These are phyloP conservation scores for Lactifluus hygrophoroides DNA, from an alignment of 768 basidiomycete species.

Conservation along the genomic window DNA sequence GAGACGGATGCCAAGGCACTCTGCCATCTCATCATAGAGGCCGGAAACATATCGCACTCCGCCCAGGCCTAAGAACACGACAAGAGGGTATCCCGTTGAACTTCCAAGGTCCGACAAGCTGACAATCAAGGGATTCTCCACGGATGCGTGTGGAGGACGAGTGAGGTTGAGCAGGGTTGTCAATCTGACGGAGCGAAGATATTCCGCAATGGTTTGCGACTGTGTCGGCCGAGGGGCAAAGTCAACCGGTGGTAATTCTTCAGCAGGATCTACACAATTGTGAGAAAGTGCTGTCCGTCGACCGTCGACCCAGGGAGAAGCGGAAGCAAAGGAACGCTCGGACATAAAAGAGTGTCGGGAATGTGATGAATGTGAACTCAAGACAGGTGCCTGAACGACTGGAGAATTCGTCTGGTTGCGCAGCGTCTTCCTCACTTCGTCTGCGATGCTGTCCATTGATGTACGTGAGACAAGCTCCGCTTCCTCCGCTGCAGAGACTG, in stretches of 20 bases:
- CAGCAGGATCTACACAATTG: constrained; percentile 20
- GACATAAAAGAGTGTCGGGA: constrained; percentile 21
- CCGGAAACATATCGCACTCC: constrained; percentile 94
- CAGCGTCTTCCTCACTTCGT: constrained; percentile 68
- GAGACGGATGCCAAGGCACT: constrained; percentile 73
- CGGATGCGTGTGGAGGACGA: constrained; percentile 70
- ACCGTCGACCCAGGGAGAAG: constrained; percentile 5
- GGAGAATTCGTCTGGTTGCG: constrained; percentile 42
- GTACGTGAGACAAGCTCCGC: constrained; percentile 66
- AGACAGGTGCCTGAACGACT: constrained; percentile 29
- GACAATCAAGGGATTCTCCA: constrained; percentile 66
- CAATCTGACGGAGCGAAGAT: constrained; percentile 77
- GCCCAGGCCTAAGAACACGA: constrained; percentile 90
- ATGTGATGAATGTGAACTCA: constrained; percentile 24
- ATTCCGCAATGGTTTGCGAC: constrained; percentile 74
- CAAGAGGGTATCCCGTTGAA: constrained; percentile 75
- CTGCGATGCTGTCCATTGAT: constrained; percentile 80
- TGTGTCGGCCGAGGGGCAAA: constrained; percentile 38
- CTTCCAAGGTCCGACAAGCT: constrained; percentile 92
- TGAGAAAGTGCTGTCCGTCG: constrained; percentile 1
- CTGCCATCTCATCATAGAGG: constrained; percentile 93
- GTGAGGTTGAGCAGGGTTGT: constrained; percentile 77
- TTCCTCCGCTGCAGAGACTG: constrained; percentile 46
- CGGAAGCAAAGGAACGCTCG: constrained; percentile 11
- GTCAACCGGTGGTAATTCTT: constrained; percentile 35